Evolutionary conservation across 345 rosid species (phyloP), one percentile per base, ranked within the genome.

Genomic region (Hibiscus tridactylites): DNA sequence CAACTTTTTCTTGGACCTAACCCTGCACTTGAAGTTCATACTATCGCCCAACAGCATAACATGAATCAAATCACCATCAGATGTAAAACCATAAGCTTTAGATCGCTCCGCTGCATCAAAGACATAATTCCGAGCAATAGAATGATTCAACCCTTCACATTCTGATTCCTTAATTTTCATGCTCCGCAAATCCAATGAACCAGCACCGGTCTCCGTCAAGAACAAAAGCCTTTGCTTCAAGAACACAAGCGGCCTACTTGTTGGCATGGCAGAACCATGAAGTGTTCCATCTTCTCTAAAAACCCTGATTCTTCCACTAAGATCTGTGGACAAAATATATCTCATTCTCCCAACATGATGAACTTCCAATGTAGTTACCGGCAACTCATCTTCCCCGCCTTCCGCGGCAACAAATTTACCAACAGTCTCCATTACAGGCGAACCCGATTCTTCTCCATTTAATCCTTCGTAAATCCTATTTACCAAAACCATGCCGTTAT

Each of bases 181-280:
- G 83, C 75, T 90, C 81, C 94, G 87, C 77, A 92, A 86, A 53
- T 92, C 96, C 75, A 95, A 65, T 10, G 98, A 95, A 33, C 99
- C 97, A n/a, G 98, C 96, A 73, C 99, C 98, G 13, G 78, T 84
- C 75, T 92, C 92, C 0, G 97, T 92, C 76, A 95, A 86, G 81
- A 95, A 95, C 87, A 95, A 80, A 73, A 90, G 85, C 81, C 97
- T 92, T 74, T 92, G 99, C 83, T 90, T 92, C 83, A 90, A 80
- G 82, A 95, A 92, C 6, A 83, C 92, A 4, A 95, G 85, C 12
- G 97, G 96, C 81, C 81, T 86, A 66, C 94, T 87, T 0, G 62
- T 16, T 7, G 93, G 92, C 65, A 68, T 71, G 13, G 79, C 92
- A 4, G 96, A 87, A 2, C 99, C 98, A 73, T 95, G 78, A 58